Base-by-base conservation (phyloP, 495 filamentous ascomycete genomes). In the Penicillium diatomitis region DNA sequence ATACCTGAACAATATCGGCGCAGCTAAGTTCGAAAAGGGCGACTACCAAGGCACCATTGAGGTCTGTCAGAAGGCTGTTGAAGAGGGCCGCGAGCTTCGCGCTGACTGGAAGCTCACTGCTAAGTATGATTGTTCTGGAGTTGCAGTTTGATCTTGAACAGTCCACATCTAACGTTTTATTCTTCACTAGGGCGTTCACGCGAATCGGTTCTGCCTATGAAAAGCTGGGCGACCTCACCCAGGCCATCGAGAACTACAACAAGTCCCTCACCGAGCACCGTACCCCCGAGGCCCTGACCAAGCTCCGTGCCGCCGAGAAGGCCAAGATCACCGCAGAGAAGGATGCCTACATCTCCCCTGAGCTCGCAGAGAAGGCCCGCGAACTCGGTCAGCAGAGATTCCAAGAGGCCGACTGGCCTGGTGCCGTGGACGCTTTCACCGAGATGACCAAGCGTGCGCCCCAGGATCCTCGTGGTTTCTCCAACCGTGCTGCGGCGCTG, bases 361-460 rank as follows among this genome's bases (percentile, higher is more conserved):
- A 72, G 44, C 90, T 95, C 72, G 92, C 92, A 20, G 92, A 99
- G 60, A 87, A 96, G 70, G 90, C 92, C 12, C 88, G 92, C 52
- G 89, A 95, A 68, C 80, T 95, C 40, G 92, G 92, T 34, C 95
- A 96, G 67, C 75, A 85, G 62, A 92, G 91, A 67, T 99, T 97
- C 80, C 95, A 97, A 74, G 88, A 90, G 52, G 82, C 82, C 11
- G 90, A 99, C 73, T 97, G 91, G 89, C 90, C 91, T 29, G 94
- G 79, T 37, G 92, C 92, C 30, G 91, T 99, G 27, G 90, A 87
- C 38, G 91, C 94, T 3, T 99, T 97, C 72, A 81, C 74, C 2
- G 92, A 99, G 78, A 96, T 96, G 92, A 85, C 84, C 64, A 97
- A 97, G 78, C 90, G 92, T 44, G 82, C 87, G 0, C 92, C 92